These are phyloP conservation scores for Phalaenopsis equestris DNA, from an alignment of 106 monocot genomes.

Conservation along the genomic window DNA sequence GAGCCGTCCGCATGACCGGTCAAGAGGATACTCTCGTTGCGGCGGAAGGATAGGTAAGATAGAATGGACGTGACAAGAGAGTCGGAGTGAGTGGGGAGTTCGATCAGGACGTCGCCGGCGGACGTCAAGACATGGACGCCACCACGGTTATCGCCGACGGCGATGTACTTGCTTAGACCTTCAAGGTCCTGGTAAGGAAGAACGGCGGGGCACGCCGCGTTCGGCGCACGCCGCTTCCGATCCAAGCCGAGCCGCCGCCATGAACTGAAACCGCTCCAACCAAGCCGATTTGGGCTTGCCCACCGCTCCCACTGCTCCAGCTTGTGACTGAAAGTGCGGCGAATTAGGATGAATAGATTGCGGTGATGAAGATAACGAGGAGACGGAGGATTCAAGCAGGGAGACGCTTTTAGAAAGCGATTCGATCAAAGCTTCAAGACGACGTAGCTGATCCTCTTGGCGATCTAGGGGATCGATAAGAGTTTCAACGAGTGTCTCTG, in stretches of 20 bases:
- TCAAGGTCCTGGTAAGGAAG: slow-evolving; percentile 64
- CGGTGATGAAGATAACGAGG: background rate
- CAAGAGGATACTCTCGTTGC: slow-evolving; percentile 72
- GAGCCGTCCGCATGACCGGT: slow-evolving; percentile 77
- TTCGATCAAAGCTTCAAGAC: slow-evolving; percentile 50
- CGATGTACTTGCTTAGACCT: slow-evolving; percentile 73
- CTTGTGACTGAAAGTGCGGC: background rate
- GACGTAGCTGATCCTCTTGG: slow-evolving; percentile 58
- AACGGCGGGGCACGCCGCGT: slow-evolving; percentile 31
- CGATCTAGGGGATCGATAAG: slow-evolving; percentile 24
- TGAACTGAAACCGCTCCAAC: slow-evolving; percentile 63
- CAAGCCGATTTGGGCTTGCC: slow-evolving; percentile 45
- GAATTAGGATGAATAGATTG: background rate
- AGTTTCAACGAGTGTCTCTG: background rate
- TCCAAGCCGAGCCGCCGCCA: slow-evolving; percentile 49
- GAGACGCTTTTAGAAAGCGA: slow-evolving; percentile 49
- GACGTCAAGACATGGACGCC: slow-evolving; percentile 51
- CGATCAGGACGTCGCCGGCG: slow-evolving; percentile 53
- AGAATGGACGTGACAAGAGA: slow-evolving; percentile 59
- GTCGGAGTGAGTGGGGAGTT: slow-evolving; percentile 41
- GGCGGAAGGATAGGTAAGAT: slow-evolving; percentile 35
- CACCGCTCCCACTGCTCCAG: slow-evolving; percentile 17
- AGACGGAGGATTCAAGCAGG: slow-evolving; percentile 36
- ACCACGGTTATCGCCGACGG: slow-evolving; percentile 63
- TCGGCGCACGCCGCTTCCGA: slow-evolving; percentile 35